Conservation (phyloP, 2,329 filamentous ascomycete species). For the Trichoderma sp. region DNA sequence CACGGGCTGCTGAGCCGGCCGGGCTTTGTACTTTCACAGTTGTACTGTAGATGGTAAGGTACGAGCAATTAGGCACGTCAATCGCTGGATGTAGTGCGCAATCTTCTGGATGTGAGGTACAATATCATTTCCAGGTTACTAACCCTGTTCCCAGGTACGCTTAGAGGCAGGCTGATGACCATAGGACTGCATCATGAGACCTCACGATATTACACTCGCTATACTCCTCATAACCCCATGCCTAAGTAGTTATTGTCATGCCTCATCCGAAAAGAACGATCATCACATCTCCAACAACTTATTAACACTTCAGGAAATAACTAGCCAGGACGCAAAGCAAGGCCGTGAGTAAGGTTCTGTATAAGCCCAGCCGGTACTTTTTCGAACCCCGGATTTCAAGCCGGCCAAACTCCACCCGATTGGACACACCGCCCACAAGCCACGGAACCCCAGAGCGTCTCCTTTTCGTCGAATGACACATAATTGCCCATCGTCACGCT, state of each 20-base stretch:
- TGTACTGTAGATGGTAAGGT: not conserved
- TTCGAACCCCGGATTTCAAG: slow-evolving; percentile 7
- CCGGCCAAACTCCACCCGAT: not conserved
- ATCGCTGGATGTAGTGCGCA: too few relatives aligned
- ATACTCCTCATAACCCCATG: not conserved
- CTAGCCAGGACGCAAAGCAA: too few relatives aligned
- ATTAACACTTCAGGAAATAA: too few relatives aligned
- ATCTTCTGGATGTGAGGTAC: too few relatives aligned
- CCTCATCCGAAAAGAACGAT: too few relatives aligned
- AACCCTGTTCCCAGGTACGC: not conserved
- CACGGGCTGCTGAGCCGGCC: slow-evolving; percentile 19
- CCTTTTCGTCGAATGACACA: slow-evolving; percentile 5
- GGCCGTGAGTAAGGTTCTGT: too few relatives aligned
- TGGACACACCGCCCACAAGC: not conserved
- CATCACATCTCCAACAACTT: too few relatives aligned
- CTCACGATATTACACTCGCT: not conserved
- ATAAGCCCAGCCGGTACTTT: slow-evolving; percentile 11
- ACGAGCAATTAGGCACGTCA: not conserved
- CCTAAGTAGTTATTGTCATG: too few relatives aligned
- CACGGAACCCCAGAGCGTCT: not conserved
- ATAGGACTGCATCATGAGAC: slow-evolving; percentile 8
- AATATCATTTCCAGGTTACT: too few relatives aligned
- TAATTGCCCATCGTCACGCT: not conserved
- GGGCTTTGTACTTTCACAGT: not conserved
- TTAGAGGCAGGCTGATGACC: not conserved